These are phyloP conservation scores for Priceomyces fermenticarens DNA, from an alignment of 805 yeast genomes.

Conservation along the genomic window DNA sequence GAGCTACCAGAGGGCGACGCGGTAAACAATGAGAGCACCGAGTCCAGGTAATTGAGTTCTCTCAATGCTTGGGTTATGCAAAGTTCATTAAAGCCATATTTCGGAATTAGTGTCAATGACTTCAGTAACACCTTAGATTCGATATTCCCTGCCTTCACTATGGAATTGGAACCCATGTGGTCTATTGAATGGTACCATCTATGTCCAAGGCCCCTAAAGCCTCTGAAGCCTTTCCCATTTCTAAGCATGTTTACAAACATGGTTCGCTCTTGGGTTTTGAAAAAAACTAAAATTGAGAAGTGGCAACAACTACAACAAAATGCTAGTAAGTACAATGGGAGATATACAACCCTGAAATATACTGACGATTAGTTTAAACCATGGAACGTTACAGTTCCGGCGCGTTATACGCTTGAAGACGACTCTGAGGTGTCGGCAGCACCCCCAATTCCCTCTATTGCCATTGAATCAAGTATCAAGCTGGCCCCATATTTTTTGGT, in stretches of 20 bases:
- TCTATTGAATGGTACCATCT: conserved; percentile 32
- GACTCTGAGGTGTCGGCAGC: conserved; percentile 25
- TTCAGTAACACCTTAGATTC: conserved; percentile 41
- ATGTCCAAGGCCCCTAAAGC: not conserved
- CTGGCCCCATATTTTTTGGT: conserved; percentile 22
- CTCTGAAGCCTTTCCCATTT: not conserved
- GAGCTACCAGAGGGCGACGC: conserved; percentile 37
- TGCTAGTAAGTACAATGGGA: conserved; percentile 19
- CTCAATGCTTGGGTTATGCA: conserved; percentile 51
- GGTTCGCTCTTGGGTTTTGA: not conserved
- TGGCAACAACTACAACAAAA: conserved; percentile 2
- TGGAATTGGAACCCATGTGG: conserved; percentile 33
- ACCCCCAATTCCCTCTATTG: conserved; percentile 24
- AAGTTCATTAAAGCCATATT: conserved; percentile 46
- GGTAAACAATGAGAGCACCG: conserved; percentile 39
- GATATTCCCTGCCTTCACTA: conserved; percentile 27
- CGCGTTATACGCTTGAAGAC: conserved; percentile 51
- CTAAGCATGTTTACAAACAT: not conserved
- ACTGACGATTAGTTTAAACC: conserved; percentile 42
- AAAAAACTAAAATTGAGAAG: conserved; percentile 1
- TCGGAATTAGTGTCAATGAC: conserved; percentile 45
- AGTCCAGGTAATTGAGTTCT: conserved; percentile 50
- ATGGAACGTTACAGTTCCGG: conserved; percentile 45
- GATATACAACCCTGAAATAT: not conserved
- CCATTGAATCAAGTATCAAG: conserved; percentile 13